Base-by-base conservation (phyloP, 2,329 filamentous ascomycete genomes). In the Bipolaris bicolor region DNA sequence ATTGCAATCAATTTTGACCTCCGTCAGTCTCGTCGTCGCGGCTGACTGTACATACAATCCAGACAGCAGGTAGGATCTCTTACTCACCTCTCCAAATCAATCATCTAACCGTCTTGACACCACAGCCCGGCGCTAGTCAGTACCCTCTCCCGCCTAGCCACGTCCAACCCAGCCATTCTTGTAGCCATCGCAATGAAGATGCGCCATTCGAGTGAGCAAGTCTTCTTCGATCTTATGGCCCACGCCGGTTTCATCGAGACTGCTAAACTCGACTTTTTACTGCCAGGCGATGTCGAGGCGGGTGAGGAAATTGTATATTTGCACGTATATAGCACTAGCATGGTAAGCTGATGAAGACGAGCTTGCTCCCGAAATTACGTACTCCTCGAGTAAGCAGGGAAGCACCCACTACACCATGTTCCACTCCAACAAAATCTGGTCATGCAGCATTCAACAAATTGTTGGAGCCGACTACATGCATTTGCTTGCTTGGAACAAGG, bases 21-120 rank as follows among this genome's bases (percentile, higher is more conserved):
- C 50, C 31, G 81, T 85, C 65, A 84, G 89, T 70, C 67, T 91
- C 33, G 80, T 90, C 20, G 70, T 90, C 3, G 83, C 90, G 1
- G 86, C 87, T 1, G 89, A 91, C 71, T 91, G 89, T 74, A 91
- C 88, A 1, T 91, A 91, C 76, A 91, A 91, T 70, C 79, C 83
- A 15, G 87, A 89, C 65, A 88, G 85, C 67, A 74, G 71, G 72
- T 75, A 55, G 33, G 64, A 41, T 9, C 40, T 43, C 13, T 26
- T 24, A 15, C 13, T n/a, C 11, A 26, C 20, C 18, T 2, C 5
- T 16, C 29, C 13, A 16, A 45, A 26, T 26, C 7, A 40, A 39
- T 5, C 9, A 50, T n/a, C 39, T 5, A 16, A 40, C 5, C 26
- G 10, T n/a, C 11, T 29, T 37, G 9, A 33, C 16, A 36, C 31